A percentile compares a stretch with the other conserved stretches of the same genome.
Conservation (phyloP, 2,329 filamentous ascomycete species). For the Orbilia brochopaga region DNA sequence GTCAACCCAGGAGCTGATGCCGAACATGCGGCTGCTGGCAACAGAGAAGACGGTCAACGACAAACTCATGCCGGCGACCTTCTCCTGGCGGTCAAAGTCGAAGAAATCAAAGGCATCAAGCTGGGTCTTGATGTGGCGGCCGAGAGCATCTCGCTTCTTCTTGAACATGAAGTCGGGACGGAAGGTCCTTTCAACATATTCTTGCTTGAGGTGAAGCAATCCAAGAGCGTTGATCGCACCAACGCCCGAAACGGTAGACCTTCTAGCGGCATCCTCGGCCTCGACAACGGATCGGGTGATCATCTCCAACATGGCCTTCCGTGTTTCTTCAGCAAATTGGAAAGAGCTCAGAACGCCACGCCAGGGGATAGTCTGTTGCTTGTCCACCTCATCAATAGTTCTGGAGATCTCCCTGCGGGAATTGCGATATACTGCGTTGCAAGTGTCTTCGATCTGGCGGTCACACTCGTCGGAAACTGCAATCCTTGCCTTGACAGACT, state of each 20-base stretch:
- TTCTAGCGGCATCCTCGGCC: conserved; percentile 86
- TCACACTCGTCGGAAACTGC: conserved; percentile 84
- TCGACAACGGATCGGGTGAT: conserved; percentile 77
- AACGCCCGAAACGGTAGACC: conserved; percentile 78
- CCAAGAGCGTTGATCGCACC: conserved; percentile 87
- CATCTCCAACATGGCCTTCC: conserved; percentile 86
- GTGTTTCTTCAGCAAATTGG: conserved; percentile 90
- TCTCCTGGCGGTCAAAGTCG: conserved; percentile 91
- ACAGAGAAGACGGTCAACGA: conserved; percentile 89
- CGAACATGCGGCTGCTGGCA: conserved; percentile 78
- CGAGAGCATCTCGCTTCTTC: conserved; percentile 77
- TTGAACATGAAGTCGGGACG: conserved; percentile 93
- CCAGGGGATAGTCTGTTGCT: conserved; percentile 81
- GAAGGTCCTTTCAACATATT: conserved; percentile 86
- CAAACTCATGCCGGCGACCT: conserved; percentile 91
- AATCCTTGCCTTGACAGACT: conserved; percentile 77
- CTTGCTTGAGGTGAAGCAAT: conserved; percentile 82
- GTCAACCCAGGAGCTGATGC: conserved; percentile 87
- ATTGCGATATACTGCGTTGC: conserved; percentile 82
- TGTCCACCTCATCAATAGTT: conserved; percentile 77
- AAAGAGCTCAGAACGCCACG: conserved; percentile 84
- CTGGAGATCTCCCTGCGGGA: conserved; percentile 75
- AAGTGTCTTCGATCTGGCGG: conserved; percentile 80
- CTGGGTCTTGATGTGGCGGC: conserved; percentile 82
- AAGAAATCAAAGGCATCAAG: conserved; percentile 94